phyloP scores from a whole-genome alignment of 805 yeast species.

The Candida nitratophila region DNA sequence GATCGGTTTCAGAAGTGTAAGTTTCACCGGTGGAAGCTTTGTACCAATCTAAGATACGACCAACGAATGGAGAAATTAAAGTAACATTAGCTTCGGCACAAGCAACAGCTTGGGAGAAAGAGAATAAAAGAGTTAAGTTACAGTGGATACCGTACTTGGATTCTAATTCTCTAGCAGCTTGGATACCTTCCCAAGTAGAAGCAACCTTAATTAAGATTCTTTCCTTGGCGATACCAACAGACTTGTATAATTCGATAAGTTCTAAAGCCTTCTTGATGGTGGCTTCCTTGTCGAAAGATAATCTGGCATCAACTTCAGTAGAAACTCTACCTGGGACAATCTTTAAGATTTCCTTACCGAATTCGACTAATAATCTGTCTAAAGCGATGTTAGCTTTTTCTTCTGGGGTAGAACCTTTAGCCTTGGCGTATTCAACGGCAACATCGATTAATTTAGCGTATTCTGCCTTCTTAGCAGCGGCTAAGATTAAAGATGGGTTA shows the following conservation, averaged over 20 bases:
- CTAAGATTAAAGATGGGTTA: constrained; percentile 94
- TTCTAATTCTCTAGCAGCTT: constrained; percentile 95
- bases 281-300: constrained; percentile 91
- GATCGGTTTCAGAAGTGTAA: constrained; percentile 76
- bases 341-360: constrained; percentile 86
- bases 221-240: constrained; percentile 79
- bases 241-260: constrained; percentile 80
- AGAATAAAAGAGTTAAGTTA: constrained; percentile 92
- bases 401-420: constrained; percentile 47
- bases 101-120: constrained; percentile 96
- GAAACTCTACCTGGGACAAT: constrained; percentile 99
- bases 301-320: constrained; percentile 98
- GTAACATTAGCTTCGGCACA: constrained; percentile 97
- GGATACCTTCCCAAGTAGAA: constrained; percentile 98
- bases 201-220: constrained; percentile 94
- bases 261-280: constrained; percentile 91
- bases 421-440: constrained; percentile 82
- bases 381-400: constrained; percentile 77
- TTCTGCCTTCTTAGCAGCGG: constrained; percentile 87
- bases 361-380: constrained; percentile 90
- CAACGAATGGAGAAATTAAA: constrained; percentile 96
- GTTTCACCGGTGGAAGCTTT: constrained; percentile 88
- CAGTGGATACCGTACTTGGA: constrained; percentile 84
- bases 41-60: constrained; percentile 98
- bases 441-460: constrained; percentile 85